Base-by-base conservation (phyloP, 2,329 filamentous ascomycete genomes). In the Dothideomycetes sp. region DNA sequence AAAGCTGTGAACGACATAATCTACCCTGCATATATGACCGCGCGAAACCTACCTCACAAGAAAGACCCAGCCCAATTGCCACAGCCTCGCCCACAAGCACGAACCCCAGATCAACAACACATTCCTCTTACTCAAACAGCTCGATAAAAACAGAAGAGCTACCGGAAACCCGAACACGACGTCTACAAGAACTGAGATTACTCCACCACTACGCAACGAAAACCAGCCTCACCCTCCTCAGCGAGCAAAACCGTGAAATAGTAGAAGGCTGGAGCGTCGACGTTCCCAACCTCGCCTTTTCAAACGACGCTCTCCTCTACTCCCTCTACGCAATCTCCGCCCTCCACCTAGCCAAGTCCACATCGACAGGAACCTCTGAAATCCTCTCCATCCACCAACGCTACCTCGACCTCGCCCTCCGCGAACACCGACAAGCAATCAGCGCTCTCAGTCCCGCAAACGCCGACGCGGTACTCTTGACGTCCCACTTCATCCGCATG, bases 381-480 rank as follows among this genome's bases (percentile, higher is more conserved):
- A 11, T 36, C n/a, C 18, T 33, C 15, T 31, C 34, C 15, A 29
- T 34, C 11, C 39, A 37, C 7, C 17, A 33, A 9, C 18, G 30
- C n/a, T 41, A 41, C 29, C 19, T 41, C 19, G 30, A 29, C 16
- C 39, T 41, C 35, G 54, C 54, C 15, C 41, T 58, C 5, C 47
- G 48, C 10, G 49, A 52, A 37, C 54, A 58, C 42, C 40, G 46
- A 36, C 47, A 46, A 5, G 54, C 52, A n/a, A 40, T 57, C 12
- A 37, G 47, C 4, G 39, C 48, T 16, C 29, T 57, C 4, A 47
- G 47, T 8, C 45, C 45, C 11, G 45, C 36, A 5, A 53, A 55
- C 30, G 53, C 52, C 11, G 55, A 57, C 38, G 50, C 51, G 4
- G 49, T 54, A n/a, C n/a, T n/a, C n/a, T n/a, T n/a, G n/a, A n/a